Percentiles rank a stretch among this genome's conserved stretches.
Conservation (phyloP, 1,139 yeast species). For the Geotrichum candidum region DNA sequence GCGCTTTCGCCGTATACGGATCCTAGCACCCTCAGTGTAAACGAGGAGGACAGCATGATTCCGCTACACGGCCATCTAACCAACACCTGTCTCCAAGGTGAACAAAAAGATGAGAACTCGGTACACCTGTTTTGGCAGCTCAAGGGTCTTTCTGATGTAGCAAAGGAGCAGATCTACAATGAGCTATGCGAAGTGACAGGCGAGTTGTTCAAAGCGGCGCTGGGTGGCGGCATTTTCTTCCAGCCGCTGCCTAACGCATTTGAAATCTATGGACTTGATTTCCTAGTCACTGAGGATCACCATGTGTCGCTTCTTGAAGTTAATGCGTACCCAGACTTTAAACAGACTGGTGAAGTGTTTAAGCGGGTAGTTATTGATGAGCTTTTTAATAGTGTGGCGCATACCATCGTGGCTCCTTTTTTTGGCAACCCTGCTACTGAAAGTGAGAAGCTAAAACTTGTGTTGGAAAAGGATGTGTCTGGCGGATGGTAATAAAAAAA, state of each 20-base stretch:
- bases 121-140: constrained; percentile 68
- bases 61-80: constrained; percentile 73
- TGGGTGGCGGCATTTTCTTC: constrained; percentile 74
- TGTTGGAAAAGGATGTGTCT: constrained; percentile 35
- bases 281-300: constrained; percentile 55
- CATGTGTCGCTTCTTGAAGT: constrained; percentile 68
- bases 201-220: constrained; percentile 80
- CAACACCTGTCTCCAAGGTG: constrained; percentile 82
- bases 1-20: constrained; percentile 50
- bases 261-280: constrained; percentile 86
- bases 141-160: constrained; percentile 39
- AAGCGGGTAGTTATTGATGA: constrained; percentile 48
- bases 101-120: constrained; percentile 38
- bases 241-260: constrained; percentile 80
- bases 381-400: constrained; percentile 29
- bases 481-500: constrained; percentile 22
- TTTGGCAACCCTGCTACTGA: constrained; percentile 19
- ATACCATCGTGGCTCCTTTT: constrained; percentile 28
- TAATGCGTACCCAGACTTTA: constrained; percentile 92
- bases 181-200: constrained; percentile 57
- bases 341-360: constrained; percentile 81
- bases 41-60: constrained; percentile 27
- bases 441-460: constrained; percentile 34
- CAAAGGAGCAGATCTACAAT: constrained; percentile 42
- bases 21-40: constrained; percentile 31